Evolutionary conservation across 2,329 filamentous ascomycete species (phyloP), one percentile per base, ranked within the genome.

Genomic region (Dactylellina cionopaga): DNA sequence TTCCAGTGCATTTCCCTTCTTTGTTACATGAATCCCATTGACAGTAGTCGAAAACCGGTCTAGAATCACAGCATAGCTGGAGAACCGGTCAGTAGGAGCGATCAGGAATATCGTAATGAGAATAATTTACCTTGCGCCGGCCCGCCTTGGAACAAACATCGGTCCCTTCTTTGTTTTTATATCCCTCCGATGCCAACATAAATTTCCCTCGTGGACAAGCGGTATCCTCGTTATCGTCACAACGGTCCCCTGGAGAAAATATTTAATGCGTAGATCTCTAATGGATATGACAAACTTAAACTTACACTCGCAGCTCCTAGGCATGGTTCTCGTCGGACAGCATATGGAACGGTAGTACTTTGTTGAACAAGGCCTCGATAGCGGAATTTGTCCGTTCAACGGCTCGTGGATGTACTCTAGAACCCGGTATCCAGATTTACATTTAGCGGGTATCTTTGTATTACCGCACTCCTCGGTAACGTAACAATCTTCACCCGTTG

Each of bases 351-450:
- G 37, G 15, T 7, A 59, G 11, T 15, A 10, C 3, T 41, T 41
- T 6, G 25, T 59, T 1, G 55, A 44, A 24, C 55, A 59, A 4
- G 39, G 39, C n/a, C 55, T 33, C 22, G 6, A 3, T 13, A 55
- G 15, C 7, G 51, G 51, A 2, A 55, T 55, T 27, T 55, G 51
- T 9, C 54, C 54, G 19, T 47, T 59, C 7, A 59, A 25, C 15
- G 54, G 54, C 24, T 44, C 41, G 13, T 59, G 54, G n/a, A 59
- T 17, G 11, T 44, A 59, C 11, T 59, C 54, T 9, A 59, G 25
- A 24, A 59, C 54, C 1, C 39, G 29, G 25, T 59, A 44, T 2
- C 54, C 54, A 3, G 37, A 44, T 11, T 47, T 47, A 39, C 55
- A 59, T 19, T 44, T 59, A 1, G 55, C 19, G 1, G 55, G 55